Evolutionary conservation across 495 filamentous ascomycete genomes (phyloP).

Genomic region (Halenospora varia): DNA sequence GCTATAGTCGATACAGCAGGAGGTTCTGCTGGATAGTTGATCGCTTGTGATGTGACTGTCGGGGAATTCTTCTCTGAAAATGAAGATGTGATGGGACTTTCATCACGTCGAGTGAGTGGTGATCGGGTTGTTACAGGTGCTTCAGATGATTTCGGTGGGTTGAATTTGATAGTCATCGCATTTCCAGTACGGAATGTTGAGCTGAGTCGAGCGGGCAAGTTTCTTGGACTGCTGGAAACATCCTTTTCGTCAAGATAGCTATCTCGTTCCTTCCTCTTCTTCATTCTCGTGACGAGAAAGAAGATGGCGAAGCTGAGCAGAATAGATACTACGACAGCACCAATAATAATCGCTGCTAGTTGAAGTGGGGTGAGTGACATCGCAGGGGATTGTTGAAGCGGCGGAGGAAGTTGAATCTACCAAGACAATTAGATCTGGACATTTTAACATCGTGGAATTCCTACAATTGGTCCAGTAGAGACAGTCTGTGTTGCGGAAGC

Average conservation of each 20-base stretch:
- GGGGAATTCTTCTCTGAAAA: neutral
- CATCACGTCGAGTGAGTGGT: neutral
- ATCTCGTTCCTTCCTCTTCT: constrained; percentile 5
- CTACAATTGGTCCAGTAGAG: neutral
- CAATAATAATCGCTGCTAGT: neutral
- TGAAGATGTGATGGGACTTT: neutral
- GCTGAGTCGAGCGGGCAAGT: neutral
- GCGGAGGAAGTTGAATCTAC: neutral
- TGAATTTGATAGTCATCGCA: constrained; percentile 7
- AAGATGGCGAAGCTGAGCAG: constrained; percentile 1
- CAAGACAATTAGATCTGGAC: no score
- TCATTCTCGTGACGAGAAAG: neutral
- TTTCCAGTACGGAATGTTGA: constrained; percentile 3
- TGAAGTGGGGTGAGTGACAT: neutral
- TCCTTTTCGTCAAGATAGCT: constrained; percentile 4
- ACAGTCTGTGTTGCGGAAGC: neutral
- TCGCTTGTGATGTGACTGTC: no score
- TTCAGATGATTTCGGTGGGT: constrained; percentile 6
- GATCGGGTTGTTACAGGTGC: neutral
- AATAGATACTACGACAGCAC: neutral
- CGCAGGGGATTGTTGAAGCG: neutral
- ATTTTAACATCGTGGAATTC: no score
- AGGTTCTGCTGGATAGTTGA: no score
- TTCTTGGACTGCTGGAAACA: neutral
- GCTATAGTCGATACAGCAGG: no score